Conservation (phyloP, 2,329 filamentous ascomycete species). For the Colletotrichum lupini region DNA sequence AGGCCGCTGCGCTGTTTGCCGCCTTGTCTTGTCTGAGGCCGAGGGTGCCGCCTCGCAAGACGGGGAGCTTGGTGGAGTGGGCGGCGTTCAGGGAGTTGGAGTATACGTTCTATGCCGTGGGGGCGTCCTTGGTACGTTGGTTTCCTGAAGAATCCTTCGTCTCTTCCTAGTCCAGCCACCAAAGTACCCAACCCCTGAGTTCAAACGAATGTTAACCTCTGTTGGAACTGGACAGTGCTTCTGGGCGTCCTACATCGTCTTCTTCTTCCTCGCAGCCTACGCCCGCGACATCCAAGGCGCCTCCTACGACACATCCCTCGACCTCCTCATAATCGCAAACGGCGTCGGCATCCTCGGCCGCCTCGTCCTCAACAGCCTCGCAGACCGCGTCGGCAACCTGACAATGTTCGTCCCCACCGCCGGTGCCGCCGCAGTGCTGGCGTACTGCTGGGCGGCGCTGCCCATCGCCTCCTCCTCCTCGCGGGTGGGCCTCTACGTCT, state of each 20-base stretch:
- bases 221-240: neutral
- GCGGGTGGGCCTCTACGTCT: slow-evolving; percentile 63
- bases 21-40: slow-evolving; percentile 49
- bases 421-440: slow-evolving; percentile 50
- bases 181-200: neutral
- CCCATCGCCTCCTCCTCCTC: slow-evolving; percentile 39
- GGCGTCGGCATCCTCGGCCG: slow-evolving; percentile 51
- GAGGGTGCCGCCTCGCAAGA: slow-evolving; percentile 38
- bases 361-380: slow-evolving; percentile 48
- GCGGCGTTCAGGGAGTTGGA: slow-evolving; percentile 47
- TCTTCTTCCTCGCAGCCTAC: neutral
- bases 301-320: slow-evolving; percentile 47
- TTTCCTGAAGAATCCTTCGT: slow-evolving; percentile 10
- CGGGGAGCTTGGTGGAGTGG: slow-evolving; percentile 57
- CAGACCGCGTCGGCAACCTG: slow-evolving; percentile 49
- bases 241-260: neutral
- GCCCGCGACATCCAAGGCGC: slow-evolving; percentile 42
- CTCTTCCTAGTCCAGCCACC: slow-evolving; percentile 38
- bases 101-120: slow-evolving; percentile 47
- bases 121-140: slow-evolving; percentile 44
- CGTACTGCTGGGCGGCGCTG: slow-evolving; percentile 64
- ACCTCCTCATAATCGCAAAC: slow-evolving; percentile 53
- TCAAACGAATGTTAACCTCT: neutral
- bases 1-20: slow-evolving; percentile 76
- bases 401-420: slow-evolving; percentile 60